Evolutionary conservation across 2,329 filamentous ascomycete species (phyloP).

Genomic region (Colletotrichum coccodes): DNA sequence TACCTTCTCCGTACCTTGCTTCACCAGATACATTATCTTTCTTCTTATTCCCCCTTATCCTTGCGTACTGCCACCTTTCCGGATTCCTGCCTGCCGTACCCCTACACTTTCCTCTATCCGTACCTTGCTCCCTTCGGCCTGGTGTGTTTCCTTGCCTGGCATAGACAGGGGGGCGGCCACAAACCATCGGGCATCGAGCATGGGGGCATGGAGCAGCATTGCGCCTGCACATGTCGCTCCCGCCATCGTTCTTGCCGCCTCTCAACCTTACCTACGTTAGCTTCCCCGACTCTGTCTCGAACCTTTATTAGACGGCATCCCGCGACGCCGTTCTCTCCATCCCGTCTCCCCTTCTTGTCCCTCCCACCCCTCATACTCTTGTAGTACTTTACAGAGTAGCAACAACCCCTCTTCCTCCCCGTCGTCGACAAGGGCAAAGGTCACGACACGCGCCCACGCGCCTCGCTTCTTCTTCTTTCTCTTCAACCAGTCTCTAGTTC

Average conservation of each 20-base stretch:
- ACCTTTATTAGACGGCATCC: slow-evolving; percentile 27
- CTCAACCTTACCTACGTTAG: background rate
- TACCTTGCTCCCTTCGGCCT: slow-evolving; percentile 9
- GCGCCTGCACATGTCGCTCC: slow-evolving; percentile 6
- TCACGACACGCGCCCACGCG: slow-evolving; percentile 27
- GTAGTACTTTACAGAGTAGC: slow-evolving; percentile 20
- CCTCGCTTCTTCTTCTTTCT: background rate
- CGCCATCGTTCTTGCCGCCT: background rate
- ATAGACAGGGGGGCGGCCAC: background rate
- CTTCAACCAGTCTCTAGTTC: background rate
- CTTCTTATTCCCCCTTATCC: background rate
- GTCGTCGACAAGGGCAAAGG: slow-evolving; percentile 25
- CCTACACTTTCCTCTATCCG: background rate
- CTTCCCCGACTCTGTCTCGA: slow-evolving; percentile 9
- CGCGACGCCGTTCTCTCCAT: background rate
- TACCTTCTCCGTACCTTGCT: background rate
- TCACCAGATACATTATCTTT: background rate
- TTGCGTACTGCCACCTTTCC: background rate
- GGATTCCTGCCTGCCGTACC: slow-evolving; percentile 5
- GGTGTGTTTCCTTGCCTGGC: slow-evolving; percentile 1
- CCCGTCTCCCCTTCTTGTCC: background rate
- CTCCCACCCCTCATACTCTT: slow-evolving; percentile 23
- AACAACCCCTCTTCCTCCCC: background rate
- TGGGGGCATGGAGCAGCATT: background rate
- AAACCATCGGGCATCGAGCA: background rate